Conservation (phyloP, 805 yeast species). For the Pachysolen tannophilus region DNA sequence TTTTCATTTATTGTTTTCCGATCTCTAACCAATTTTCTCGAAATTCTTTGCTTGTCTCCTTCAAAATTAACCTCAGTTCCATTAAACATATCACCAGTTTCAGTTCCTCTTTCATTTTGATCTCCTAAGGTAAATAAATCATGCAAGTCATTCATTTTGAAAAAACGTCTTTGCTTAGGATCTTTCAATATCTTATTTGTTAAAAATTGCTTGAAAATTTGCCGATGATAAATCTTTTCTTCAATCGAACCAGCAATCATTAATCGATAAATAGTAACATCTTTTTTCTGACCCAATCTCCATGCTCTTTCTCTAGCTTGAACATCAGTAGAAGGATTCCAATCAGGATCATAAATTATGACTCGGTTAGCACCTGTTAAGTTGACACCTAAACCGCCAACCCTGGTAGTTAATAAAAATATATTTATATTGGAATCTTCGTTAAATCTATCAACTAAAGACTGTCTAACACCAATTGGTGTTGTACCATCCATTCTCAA, state of each 20-base stretch:
- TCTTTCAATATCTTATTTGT: slow-evolving; percentile 92
- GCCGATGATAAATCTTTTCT: slow-evolving; percentile 94
- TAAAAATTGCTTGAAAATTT: slow-evolving; percentile 88
- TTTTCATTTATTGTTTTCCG: slow-evolving; percentile 10
- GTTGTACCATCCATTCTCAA: slow-evolving; percentile 95
- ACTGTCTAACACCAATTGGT: slow-evolving; percentile 67
- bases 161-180: slow-evolving; percentile 89
- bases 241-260: slow-evolving; percentile 96
- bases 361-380: slow-evolving; percentile 93
- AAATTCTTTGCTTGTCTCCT: slow-evolving; percentile 26
- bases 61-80: slow-evolving; percentile 33
- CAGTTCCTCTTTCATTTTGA: slow-evolving; percentile 56
- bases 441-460: slow-evolving; percentile 76
- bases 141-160: slow-evolving; percentile 85
- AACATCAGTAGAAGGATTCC: slow-evolving; percentile 97
- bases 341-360: slow-evolving; percentile 92
- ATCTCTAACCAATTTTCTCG: slow-evolving; percentile 20
- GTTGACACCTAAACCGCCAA: slow-evolving; percentile 93
- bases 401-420: slow-evolving; percentile 85
- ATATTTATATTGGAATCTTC: slow-evolving; percentile 46
- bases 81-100: slow-evolving; percentile 56
- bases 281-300: slow-evolving; percentile 92
- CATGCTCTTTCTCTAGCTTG: slow-evolving; percentile 97
- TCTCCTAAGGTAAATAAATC: slow-evolving; percentile 85
- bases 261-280: slow-evolving; percentile 81